Conservation (phyloP, 2,329 filamentous ascomycete genomes). For the Ceratocystis papillata region DNA sequence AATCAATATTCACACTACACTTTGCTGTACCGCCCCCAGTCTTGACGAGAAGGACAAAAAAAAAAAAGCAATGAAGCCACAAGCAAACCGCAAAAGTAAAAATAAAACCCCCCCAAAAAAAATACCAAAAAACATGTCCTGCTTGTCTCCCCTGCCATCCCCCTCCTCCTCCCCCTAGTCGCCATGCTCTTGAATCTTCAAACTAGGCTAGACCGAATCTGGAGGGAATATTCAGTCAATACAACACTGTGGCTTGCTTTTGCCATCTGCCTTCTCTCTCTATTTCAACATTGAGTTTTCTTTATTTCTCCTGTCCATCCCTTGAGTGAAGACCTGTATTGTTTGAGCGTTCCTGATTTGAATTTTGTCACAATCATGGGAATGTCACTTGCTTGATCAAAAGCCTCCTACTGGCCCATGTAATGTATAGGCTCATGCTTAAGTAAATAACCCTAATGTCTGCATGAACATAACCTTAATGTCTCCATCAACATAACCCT, state of each 20-base stretch:
- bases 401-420: too few species aligned
- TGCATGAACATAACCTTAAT: too few species aligned
- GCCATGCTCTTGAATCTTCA: slow-evolving; percentile 2
- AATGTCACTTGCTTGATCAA: too few species aligned
- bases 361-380: too few species aligned
- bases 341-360: too few species aligned
- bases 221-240: background rate
- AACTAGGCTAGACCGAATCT: background rate
- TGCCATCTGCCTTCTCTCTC: background rate
- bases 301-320: background rate
- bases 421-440: too few species aligned
- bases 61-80: too few species aligned
- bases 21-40: background rate
- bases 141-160: background rate
- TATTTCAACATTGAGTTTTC: background rate
- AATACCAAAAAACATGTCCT: background rate
- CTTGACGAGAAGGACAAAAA: too few species aligned
- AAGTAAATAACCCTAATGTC: too few species aligned
- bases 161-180: background rate
- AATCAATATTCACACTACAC: background rate
- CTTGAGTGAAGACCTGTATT: background rate
- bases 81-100: background rate
- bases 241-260: background rate
- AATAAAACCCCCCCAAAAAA: background rate
- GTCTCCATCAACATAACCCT: too few species aligned